These are phyloP conservation scores for Sordariomycetes sp. DNA, from an alignment of 2,329 filamentous ascomycete genomes.

Conservation along the genomic window DNA sequence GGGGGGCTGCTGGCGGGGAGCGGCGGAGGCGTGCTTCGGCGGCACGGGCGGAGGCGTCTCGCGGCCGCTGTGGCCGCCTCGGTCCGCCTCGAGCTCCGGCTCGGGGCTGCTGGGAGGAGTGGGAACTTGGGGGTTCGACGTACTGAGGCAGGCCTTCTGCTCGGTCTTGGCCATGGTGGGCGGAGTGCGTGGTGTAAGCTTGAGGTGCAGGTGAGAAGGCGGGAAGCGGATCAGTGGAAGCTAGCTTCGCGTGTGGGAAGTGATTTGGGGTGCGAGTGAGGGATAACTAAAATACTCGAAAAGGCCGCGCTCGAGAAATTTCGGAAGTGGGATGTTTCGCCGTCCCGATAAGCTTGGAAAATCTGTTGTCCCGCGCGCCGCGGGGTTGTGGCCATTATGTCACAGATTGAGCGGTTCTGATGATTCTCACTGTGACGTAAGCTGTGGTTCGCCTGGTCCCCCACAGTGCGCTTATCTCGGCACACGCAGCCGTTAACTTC, in stretches of 20 bases:
- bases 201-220: neutral
- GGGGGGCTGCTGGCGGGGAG: neutral
- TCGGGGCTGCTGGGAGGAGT: slow-evolving; percentile 3
- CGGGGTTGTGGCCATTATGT: slow-evolving; percentile 4
- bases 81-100: neutral
- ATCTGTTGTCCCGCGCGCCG: slow-evolving; percentile 5
- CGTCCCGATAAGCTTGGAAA: neutral
- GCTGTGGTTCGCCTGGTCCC: neutral
- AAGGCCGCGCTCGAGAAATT: neutral
- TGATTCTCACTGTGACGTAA: neutral
- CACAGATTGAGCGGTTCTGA: neutral
- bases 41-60: neutral
- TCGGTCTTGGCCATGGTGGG: slow-evolving; percentile 40
- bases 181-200: neutral
- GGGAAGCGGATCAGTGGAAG: neutral
- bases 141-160: slow-evolving; percentile 53
- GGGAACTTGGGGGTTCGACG: slow-evolving; percentile 26
- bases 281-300: neutral
- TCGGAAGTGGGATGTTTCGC: slow-evolving; percentile 1
- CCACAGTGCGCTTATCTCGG: neutral
- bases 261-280: slow-evolving; percentile 1
- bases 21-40: neutral
- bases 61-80: neutral
- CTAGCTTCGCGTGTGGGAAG: neutral
- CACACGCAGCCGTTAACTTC: neutral